A percentile compares a stretch with the other conserved stretches of the same genome.
These are phyloP conservation scores for Plasmodium fragile DNA, from an alignment of 169 alveolate genomes.

Conservation along the genomic window DNA sequence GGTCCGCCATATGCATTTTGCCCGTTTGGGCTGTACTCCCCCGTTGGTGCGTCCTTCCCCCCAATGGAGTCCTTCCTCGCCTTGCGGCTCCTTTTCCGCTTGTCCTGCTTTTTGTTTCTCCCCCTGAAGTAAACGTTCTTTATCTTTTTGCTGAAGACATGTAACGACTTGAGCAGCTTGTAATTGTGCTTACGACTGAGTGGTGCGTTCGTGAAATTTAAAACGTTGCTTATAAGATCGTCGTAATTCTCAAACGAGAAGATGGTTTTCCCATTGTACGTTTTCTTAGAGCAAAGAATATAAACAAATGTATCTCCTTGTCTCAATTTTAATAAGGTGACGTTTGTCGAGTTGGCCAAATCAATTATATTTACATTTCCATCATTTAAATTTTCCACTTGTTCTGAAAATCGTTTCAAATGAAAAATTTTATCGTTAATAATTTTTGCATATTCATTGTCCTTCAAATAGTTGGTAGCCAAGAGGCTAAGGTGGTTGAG, in stretches of 20 bases:
- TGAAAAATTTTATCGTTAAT: slow-evolving; percentile 45
- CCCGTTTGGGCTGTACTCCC: not conserved
- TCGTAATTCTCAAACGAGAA: slow-evolving; percentile 58
- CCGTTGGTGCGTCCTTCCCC: not conserved
- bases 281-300: slow-evolving; percentile 45
- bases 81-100: not conserved
- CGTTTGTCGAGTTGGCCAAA: slow-evolving; percentile 27
- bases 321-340: slow-evolving; percentile 47
- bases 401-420: slow-evolving; percentile 50
- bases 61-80: not conserved
- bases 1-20: not conserved
- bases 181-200: slow-evolving; percentile 22
- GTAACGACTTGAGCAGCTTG: slow-evolving; percentile 18
- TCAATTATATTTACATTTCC: slow-evolving; percentile 38
- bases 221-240: slow-evolving; percentile 34
- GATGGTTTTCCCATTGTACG: slow-evolving; percentile 74
- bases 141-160: slow-evolving; percentile 10
- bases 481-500: slow-evolving; percentile 45
- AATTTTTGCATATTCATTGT: slow-evolving; percentile 33
- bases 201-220: slow-evolving; percentile 35
- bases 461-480: slow-evolving; percentile 41
- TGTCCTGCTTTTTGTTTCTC: not conserved
- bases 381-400: slow-evolving; percentile 43
- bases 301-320: slow-evolving; percentile 24
- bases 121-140: not conserved